Percentiles rank a stretch among this genome's conserved stretches.
Conservation (phyloP, 2,329 filamentous ascomycete genomes). For the Sphaceloma murrayae region DNA sequence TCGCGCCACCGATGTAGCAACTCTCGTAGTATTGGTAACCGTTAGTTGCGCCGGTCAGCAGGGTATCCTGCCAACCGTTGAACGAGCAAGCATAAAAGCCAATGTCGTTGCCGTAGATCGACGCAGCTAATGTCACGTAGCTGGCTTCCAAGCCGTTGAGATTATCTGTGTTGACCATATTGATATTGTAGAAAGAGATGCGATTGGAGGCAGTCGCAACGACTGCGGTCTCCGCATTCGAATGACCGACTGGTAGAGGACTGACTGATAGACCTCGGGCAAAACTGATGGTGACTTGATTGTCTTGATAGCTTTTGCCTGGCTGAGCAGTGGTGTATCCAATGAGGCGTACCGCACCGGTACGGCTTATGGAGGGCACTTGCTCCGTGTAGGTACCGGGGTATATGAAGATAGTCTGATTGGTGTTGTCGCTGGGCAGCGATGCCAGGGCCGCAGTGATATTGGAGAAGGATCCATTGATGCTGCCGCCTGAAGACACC, state of each 20-base stretch:
- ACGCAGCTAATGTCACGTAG: constrained; percentile 29
- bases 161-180: constrained; percentile 29
- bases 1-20: constrained; percentile 33
- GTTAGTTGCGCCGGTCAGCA: constrained; percentile 25
- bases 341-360: constrained; percentile 32
- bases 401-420: constrained; percentile 35
- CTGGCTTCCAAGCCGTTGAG: constrained; percentile 25
- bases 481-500: constrained; percentile 31
- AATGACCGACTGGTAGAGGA: constrained; percentile 33
- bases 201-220: constrained; percentile 37
- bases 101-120: constrained; percentile 28
- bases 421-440: constrained; percentile 28
- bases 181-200: constrained; percentile 28
- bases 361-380: constrained; percentile 32
- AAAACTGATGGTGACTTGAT: constrained; percentile 30
- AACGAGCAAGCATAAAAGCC: constrained; percentile 28
- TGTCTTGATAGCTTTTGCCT: constrained; percentile 30
- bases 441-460: constrained; percentile 31
- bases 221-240: constrained; percentile 37
- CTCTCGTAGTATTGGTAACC: constrained; percentile 34
- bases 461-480: constrained; percentile 28
- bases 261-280: constrained; percentile 27
- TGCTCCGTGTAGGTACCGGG: constrained; percentile 37
- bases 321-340: constrained; percentile 30
- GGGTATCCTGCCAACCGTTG: constrained; percentile 27